Percentiles rank a stretch among this genome's conserved stretches.
Evolutionary conservation across 2,329 filamentous ascomycete genomes (phyloP).

Genomic region (Talaromyces rugulosus): DNA sequence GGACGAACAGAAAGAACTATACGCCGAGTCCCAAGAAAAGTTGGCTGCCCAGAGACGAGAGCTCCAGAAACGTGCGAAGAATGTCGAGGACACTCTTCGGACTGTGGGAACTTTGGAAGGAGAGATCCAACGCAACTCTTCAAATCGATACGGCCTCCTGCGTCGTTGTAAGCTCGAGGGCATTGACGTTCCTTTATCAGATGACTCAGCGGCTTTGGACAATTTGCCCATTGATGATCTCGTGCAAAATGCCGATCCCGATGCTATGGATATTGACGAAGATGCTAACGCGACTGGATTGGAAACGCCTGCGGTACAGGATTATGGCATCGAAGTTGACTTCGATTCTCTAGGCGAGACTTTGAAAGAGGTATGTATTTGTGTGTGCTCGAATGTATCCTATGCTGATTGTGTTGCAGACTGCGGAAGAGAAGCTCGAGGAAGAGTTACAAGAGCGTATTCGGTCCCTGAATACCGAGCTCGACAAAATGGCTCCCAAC

Average conservation of each 20-base stretch:
- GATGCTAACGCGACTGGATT: conserved; percentile 46
- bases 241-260: conserved; percentile 66
- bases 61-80: conserved; percentile 77
- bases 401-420: conserved; percentile 45
- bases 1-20: conserved; percentile 63
- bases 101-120: conserved; percentile 76
- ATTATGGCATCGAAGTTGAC: conserved; percentile 88
- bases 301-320: conserved; percentile 66
- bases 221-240: conserved; percentile 84
- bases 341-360: conserved; percentile 80
- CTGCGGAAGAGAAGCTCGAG: conserved; percentile 67
- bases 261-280: conserved; percentile 91
- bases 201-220: conserved; percentile 68
- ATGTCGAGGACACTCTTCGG: conserved; percentile 71
- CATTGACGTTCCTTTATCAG: conserved; percentile 73
- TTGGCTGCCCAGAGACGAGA: conserved; percentile 75
- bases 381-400: neutral
- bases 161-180: conserved; percentile 91
- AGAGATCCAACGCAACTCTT: conserved; percentile 78
- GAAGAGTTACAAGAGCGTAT: conserved; percentile 75
- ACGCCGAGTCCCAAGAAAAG: conserved; percentile 66
- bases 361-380: conserved; percentile 63
- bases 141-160: conserved; percentile 77
- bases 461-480: conserved; percentile 65
- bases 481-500: conserved; percentile 94